These are phyloP conservation scores for Wallacemonas sp. DNA, from an alignment of 208 protist genomes.

Conservation along the genomic window DNA sequence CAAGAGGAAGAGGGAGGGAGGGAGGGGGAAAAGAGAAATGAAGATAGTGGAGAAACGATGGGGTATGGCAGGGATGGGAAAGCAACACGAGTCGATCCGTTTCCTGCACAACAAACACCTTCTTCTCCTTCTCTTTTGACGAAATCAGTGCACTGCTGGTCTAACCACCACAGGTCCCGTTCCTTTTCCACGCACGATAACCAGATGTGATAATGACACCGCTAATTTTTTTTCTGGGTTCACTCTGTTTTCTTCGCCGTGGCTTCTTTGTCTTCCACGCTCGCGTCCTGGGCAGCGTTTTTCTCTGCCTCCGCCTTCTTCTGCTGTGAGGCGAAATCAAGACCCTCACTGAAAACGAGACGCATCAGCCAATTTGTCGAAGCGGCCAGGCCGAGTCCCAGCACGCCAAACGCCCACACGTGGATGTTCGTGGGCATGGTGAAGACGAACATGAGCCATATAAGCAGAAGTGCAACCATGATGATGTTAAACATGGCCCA, in stretches of 20 bases:
- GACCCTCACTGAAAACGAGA: slow-evolving; percentile 63
- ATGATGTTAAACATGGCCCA: slow-evolving; percentile 87
- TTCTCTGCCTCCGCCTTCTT: slow-evolving; percentile 19
- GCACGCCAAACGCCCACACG: slow-evolving; percentile 86
- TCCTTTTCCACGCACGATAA: no score
- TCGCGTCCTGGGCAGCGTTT: neutral
- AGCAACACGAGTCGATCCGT: no score
- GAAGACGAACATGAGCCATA: slow-evolving; percentile 79
- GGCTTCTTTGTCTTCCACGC: slow-evolving; percentile 13
- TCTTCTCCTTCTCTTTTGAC: no score
- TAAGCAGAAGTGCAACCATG: slow-evolving; percentile 62
- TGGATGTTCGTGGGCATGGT: slow-evolving; percentile 79
- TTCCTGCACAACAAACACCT: no score
- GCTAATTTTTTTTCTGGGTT: neutral
- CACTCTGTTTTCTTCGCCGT: slow-evolving; percentile 38
- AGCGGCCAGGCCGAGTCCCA: slow-evolving; percentile 67
- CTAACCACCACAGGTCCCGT: no score
- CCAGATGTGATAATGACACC: no score
- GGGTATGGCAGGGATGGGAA: no score
- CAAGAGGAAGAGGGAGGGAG: no score
- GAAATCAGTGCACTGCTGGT: no score
- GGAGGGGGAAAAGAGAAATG: no score
- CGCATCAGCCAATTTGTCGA: slow-evolving; percentile 92
- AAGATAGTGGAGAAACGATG: no score
- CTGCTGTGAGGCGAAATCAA: slow-evolving; percentile 55